These are phyloP conservation scores for Kodamaea restingae DNA, from an alignment of 805 yeast genomes.

Conservation along the genomic window DNA sequence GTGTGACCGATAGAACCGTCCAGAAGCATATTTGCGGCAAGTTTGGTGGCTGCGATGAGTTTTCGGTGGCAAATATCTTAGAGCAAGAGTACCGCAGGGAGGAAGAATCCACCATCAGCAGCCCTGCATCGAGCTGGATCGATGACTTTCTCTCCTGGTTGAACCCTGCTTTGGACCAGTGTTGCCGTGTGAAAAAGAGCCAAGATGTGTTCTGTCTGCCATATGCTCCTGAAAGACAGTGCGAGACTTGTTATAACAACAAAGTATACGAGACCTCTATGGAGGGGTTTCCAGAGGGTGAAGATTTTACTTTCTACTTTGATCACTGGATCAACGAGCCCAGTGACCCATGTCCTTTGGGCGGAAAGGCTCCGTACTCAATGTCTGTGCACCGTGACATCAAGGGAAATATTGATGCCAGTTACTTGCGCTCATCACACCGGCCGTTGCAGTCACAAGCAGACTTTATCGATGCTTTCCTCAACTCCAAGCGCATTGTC, in stretches of 20 bases:
- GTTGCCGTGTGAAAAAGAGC: slow-evolving; percentile 69
- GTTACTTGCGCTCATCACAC: slow-evolving; percentile 79
- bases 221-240: slow-evolving; percentile 60
- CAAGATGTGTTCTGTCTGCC: slow-evolving; percentile 53
- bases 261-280: slow-evolving; percentile 66
- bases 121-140: slow-evolving; percentile 88
- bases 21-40: slow-evolving; percentile 85
- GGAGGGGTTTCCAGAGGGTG: slow-evolving; percentile 77
- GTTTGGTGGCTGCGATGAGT: slow-evolving; percentile 77
- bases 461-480: slow-evolving; percentile 80
- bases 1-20: slow-evolving; percentile 53
- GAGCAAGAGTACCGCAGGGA: slow-evolving; percentile 80
- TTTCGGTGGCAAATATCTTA: slow-evolving; percentile 71
- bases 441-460: slow-evolving; percentile 72
- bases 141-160: slow-evolving; percentile 87
- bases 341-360: slow-evolving; percentile 89
- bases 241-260: slow-evolving; percentile 67
- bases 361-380: slow-evolving; percentile 91
- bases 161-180: slow-evolving; percentile 80
- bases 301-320: slow-evolving; percentile 67
- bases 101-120: slow-evolving; percentile 59
- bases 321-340: slow-evolving; percentile 79
- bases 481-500: slow-evolving; percentile 64
- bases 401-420: slow-evolving; percentile 43
- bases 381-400: slow-evolving; percentile 47